Evolutionary conservation across 768 basidiomycete species (phyloP).

Genomic region (Epithele typhae): DNA sequence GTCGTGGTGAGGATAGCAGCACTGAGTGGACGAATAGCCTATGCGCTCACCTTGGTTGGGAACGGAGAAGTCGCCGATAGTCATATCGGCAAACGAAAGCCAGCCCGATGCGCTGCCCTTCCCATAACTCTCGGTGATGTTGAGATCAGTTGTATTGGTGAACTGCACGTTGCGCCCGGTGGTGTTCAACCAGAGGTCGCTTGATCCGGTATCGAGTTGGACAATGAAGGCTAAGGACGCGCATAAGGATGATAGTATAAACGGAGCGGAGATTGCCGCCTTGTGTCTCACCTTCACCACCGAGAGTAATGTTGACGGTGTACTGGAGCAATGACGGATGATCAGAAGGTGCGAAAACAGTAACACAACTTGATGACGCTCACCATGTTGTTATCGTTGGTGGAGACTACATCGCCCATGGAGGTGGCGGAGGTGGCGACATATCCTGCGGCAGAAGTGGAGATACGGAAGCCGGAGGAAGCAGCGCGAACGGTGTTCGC

Average conservation of each 20-base stretch:
- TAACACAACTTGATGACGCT: too few species aligned
- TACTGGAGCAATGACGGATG: too few species aligned
- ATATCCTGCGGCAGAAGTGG: too few species aligned
- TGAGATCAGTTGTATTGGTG: conserved; percentile 26
- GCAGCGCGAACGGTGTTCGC: too few species aligned
- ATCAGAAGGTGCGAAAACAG: too few species aligned
- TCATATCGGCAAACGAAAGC: conserved; percentile 32
- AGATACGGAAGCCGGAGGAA: too few species aligned
- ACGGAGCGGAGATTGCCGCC: background rate
- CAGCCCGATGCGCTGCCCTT: conserved; percentile 34
- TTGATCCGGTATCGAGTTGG: conserved; percentile 32
- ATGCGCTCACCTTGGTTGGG: conserved; percentile 54
- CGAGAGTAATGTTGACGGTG: conserved; percentile 2
- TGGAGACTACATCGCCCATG: too few species aligned
- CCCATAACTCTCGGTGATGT: conserved; percentile 32
- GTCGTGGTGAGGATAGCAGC: conserved; percentile 34
- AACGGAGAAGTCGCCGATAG: conserved; percentile 35
- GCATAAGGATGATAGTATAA: background rate
- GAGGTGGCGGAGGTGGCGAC: too few species aligned
- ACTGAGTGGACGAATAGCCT: too few species aligned
- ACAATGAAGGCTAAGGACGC: conserved; percentile 22
- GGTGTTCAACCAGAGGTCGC: conserved; percentile 28
- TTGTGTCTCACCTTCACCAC: conserved; percentile 4
- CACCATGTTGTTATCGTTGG: too few species aligned
- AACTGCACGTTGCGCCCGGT: conserved; percentile 18